These are phyloP conservation scores for Cladophialophora psammophila DNA, from an alignment of 2,329 filamentous ascomycete genomes.

Conservation along the genomic window DNA sequence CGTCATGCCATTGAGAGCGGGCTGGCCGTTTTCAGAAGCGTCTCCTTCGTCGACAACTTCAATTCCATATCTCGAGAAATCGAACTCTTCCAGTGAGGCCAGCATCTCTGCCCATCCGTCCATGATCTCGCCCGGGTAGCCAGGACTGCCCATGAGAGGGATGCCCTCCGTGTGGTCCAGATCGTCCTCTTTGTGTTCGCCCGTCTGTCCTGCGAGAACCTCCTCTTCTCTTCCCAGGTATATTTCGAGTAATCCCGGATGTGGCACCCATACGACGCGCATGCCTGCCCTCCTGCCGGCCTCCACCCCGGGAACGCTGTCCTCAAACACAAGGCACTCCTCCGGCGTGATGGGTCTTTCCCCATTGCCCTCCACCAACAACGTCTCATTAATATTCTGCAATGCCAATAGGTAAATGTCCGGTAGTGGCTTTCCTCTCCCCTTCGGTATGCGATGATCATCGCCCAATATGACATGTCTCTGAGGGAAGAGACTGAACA, in stretches of 20 bases:
- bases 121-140: conserved; percentile 61
- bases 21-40: conserved; percentile 34
- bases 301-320: conserved; percentile 92
- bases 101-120: conserved; percentile 68
- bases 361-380: conserved; percentile 62
- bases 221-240: conserved; percentile 78
- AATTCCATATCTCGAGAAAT: conserved; percentile 68
- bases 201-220: conserved; percentile 82
- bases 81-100: conserved; percentile 64
- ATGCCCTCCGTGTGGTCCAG: conserved; percentile 47
- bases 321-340: conserved; percentile 96
- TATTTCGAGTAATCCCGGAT: conserved; percentile 77
- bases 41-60: conserved; percentile 37
- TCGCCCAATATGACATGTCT: conserved; percentile 84
- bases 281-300: conserved; percentile 89
- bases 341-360: conserved; percentile 72
- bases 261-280: conserved; percentile 92
- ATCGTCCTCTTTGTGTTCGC: conserved; percentile 68
- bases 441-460: conserved; percentile 75
- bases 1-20: conserved; percentile 34
- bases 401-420: conserved; percentile 93
- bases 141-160: conserved; percentile 51
- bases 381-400: conserved; percentile 78
- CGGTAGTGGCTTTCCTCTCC: conserved; percentile 90
- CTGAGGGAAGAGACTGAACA: conserved; percentile 68